A percentile compares a stretch with the other conserved stretches of the same genome.
Evolutionary conservation across 176 grass and related monocot species (phyloP).

Genomic region (Puccinellia tenuiflora): DNA sequence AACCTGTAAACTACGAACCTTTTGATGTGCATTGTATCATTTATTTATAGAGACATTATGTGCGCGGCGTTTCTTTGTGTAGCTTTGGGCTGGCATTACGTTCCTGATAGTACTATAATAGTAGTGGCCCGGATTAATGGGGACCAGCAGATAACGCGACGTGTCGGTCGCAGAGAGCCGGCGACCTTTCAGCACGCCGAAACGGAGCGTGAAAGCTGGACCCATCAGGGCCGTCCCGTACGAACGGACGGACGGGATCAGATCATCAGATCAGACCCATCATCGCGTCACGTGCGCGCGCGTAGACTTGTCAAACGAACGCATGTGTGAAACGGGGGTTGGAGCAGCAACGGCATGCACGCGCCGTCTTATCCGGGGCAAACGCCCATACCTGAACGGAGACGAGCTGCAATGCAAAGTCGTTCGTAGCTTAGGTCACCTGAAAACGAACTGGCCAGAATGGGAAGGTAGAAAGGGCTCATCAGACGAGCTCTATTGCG

Average conservation of each 20-base stretch:
- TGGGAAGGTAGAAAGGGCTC: background rate
- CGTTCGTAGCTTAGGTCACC: background rate
- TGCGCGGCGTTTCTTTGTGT: background rate
- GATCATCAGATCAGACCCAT: background rate
- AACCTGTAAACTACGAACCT: too few relatives aligned
- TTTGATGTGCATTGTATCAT: too few relatives aligned
- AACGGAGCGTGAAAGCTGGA: background rate
- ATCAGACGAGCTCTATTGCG: too few relatives aligned
- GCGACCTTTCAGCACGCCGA: conserved; percentile 14
- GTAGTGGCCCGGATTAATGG: background rate
- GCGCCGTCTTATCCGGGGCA: background rate
- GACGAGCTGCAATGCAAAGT: background rate
- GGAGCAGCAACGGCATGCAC: background rate
- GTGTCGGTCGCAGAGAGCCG: conserved; percentile 30
- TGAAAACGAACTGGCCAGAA: background rate
- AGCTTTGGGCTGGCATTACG: background rate
- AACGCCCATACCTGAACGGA: background rate
- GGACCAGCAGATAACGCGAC: conserved; percentile 20
- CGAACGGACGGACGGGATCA: conserved; percentile 9
- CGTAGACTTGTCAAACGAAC: too few relatives aligned
- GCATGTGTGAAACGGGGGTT: background rate
- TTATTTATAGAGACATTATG: too few relatives aligned
- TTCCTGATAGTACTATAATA: background rate
- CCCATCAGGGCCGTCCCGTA: background rate
- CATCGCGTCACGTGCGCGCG: background rate